Conservation (phyloP, 2,329 filamentous ascomycete genomes). For the Calonectria henricotiae region DNA sequence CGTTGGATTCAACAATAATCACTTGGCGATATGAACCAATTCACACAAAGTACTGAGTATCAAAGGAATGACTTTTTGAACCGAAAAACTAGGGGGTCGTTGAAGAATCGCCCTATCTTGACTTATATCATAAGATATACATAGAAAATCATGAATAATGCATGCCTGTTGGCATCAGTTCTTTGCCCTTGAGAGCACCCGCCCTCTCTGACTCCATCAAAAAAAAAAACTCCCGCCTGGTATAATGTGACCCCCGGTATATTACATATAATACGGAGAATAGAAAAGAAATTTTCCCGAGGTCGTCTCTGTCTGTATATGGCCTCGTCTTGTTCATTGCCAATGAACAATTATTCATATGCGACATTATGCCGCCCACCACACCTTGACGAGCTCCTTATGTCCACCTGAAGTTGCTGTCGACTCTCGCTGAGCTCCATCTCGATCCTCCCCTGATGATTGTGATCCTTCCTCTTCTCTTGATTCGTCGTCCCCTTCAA, state of each 20-base stretch:
- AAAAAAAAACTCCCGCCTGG: slow-evolving; percentile 29
- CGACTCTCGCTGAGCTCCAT: slow-evolving; percentile 11
- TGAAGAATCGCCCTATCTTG: not conserved
- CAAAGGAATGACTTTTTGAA: not conserved
- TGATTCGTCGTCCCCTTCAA: not conserved
- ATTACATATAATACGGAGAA: slow-evolving; percentile 22
- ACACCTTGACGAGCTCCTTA: slow-evolving; percentile 51
- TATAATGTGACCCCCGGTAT: slow-evolving; percentile 27
- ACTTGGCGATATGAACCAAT: no score
- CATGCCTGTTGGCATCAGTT: not conserved
- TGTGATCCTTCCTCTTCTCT: slow-evolving; percentile 28
- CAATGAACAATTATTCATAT: slow-evolving; percentile 19
- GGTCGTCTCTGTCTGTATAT: not conserved
- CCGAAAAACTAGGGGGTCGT: not conserved
- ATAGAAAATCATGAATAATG: slow-evolving; percentile 26
- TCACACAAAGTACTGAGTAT: not conserved
- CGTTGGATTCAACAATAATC: no score
- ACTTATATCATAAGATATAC: slow-evolving; percentile 16
- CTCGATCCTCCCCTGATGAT: not conserved
- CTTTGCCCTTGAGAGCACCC: slow-evolving; percentile 19
- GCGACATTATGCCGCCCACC: slow-evolving; percentile 45
- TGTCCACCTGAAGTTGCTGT: slow-evolving; percentile 44
- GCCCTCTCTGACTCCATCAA: slow-evolving; percentile 15
- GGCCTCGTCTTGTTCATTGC: slow-evolving; percentile 26
- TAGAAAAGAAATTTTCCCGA: not conserved